Percentiles rank a stretch among this genome's conserved stretches.
These are phyloP conservation scores for Colletotrichum lindemuthianum DNA, from an alignment of 2,329 filamentous ascomycete genomes.

Conservation along the genomic window DNA sequence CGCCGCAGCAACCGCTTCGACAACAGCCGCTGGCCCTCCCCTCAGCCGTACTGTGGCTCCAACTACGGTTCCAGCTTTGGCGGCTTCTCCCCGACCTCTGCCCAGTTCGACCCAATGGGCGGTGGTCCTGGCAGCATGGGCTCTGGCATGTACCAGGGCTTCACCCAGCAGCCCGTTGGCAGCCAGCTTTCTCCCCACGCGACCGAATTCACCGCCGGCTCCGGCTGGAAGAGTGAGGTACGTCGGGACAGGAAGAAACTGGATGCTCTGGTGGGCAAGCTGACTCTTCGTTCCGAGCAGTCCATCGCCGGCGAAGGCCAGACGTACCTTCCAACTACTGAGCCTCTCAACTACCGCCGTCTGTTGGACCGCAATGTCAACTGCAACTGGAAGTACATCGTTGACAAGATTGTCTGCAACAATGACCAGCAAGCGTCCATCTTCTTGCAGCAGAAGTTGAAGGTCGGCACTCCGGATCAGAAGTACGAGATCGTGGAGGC, in stretches of 20 bases:
- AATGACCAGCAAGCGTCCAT: conserved; percentile 99
- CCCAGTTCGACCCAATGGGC: conserved; percentile 38
- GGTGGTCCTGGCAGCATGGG: conserved; percentile 48
- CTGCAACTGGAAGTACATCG: conserved; percentile 99
- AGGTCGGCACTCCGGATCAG: conserved; percentile 92
- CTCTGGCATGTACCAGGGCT: conserved; percentile 57
- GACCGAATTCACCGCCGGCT: conserved; percentile 74
- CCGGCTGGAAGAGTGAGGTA: conserved; percentile 67
- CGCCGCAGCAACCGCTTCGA: conserved; percentile 56
- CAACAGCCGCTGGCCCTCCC: conserved; percentile 54
- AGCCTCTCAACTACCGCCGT: conserved; percentile 95
- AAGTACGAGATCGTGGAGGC: conserved; percentile 98
- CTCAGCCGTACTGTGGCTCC: conserved; percentile 45
- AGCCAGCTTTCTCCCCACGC: conserved; percentile 78
- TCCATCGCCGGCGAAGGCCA: conserved; percentile 65
- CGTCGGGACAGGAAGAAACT: conserved; percentile 37
- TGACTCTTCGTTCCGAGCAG: conserved; percentile 46
- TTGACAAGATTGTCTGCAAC: conserved; percentile 99
- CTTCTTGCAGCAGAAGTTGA: conserved; percentile 98
- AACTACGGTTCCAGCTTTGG: conserved; percentile 44
- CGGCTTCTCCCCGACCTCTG: conserved; percentile 38
- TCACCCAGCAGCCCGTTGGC: conserved; percentile 67
- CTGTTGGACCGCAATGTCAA: conserved; percentile 95
- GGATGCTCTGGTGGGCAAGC: conserved; percentile 4
- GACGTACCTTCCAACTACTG: conserved; percentile 86